Base-by-base conservation (phyloP, 805 yeast genomes). In the Saturnispora quitensis region DNA sequence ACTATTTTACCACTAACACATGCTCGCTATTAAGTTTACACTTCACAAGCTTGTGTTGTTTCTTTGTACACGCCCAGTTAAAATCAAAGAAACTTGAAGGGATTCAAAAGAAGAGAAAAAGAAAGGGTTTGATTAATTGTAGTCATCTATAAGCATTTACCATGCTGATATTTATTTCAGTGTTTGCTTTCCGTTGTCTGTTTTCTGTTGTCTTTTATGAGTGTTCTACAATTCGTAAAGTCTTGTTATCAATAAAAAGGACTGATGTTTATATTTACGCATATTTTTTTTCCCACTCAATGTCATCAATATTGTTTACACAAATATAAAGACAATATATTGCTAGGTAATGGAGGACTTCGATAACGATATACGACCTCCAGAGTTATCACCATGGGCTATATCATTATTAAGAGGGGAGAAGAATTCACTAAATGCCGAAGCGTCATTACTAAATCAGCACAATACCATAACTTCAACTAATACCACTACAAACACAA, bases 361-460 rank as follows among this genome's bases (percentile, higher is more conserved):
- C 1, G 64, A 59, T 24, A 79, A 74, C 43, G 80, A 74, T 50
- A 64, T 68, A 45, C 67, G 74, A 25, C 81, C 81, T 0, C 83
- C 83, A 2, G 74, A 75, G 28, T 67, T 78, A 55, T 77, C 81
- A 55, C 72, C 80, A 0, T 77, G 76, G 58, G 74, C 80, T 43
- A 70, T 76, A 57, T 76, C 79, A 3, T 62, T 78, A 33, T 63
- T 77, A 36, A 73, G 72, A 42, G 74, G 71, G 13, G 50, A 50
- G 33, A 20, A 27, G 12, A 42, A 8, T 25, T 28, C 17, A 15
- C 17, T 36, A 24, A 42, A 38, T 15, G 36, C 10, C 15, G 28
- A 27, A 31, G 12, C 24, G 5, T 31, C 48, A 10, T n/a, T 40
- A 40, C 40, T 24, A 34, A 27, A 25, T 13, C 36, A 38, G 4